Conservation (phyloP, 1,284 basidiomycete genomes). For the Fistulinella staudtii region DNA sequence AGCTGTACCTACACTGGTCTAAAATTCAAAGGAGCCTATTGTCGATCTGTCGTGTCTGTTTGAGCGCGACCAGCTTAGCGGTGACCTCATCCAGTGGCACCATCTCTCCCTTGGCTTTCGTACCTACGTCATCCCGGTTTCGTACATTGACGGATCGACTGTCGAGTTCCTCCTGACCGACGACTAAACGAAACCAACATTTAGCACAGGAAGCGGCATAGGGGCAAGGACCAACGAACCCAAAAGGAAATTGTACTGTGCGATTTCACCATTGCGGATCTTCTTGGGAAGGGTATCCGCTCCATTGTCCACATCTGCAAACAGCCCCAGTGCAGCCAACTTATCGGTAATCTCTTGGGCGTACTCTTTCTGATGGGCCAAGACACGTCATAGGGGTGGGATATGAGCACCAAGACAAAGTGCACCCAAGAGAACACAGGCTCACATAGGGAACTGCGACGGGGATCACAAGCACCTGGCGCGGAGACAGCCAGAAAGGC, state of each 20-base stretch:
- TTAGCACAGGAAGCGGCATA: neutral
- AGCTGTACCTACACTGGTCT: constrained; percentile 8
- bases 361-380: constrained; percentile 73
- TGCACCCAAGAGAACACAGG: neutral
- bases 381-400: neutral
- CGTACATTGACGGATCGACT: constrained; percentile 88
- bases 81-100: constrained; percentile 64
- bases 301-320: constrained; percentile 88
- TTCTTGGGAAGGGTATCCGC: constrained; percentile 96
- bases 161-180: constrained; percentile 90
- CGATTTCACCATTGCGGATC: constrained; percentile 89
- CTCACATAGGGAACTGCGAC: constrained; percentile 84
- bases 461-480: constrained; percentile 93
- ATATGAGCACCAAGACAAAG: neutral
- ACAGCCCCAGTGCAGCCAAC: constrained; percentile 74
- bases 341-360: constrained; percentile 75
- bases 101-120: constrained; percentile 68
- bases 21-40: constrained; percentile 44
- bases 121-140: constrained; percentile 90
- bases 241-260: constrained; percentile 96
- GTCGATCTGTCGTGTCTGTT: constrained; percentile 56
- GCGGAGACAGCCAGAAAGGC: constrained; percentile 98
- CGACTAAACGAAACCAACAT: constrained; percentile 67
- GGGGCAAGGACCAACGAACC: constrained; percentile 51
- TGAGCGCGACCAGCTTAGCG: constrained; percentile 62